phyloP scores from a whole-genome alignment of 305 asterid species.

The Stenogyne calaminthoides region DNA sequence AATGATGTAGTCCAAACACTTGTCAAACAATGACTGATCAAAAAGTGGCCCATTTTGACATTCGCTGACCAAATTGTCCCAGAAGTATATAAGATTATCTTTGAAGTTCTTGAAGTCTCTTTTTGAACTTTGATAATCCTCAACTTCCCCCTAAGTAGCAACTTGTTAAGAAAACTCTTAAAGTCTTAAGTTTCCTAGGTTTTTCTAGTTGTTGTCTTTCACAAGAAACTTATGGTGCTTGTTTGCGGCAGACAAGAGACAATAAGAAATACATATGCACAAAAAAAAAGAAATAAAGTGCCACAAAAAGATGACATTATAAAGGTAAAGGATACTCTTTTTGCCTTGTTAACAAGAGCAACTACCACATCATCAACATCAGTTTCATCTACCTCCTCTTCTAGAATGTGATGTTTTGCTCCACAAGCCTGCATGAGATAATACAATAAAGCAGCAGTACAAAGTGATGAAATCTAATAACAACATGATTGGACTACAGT shows the following conservation, averaged over 20 bases:
- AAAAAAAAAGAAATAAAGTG: not conserved
- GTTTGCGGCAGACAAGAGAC: constrained; percentile 12
- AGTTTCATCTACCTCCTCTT: constrained; percentile 72
- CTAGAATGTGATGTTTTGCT: constrained; percentile 67
- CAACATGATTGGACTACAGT: constrained; percentile 26
- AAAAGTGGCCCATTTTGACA: constrained; percentile 92
- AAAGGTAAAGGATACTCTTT: constrained; percentile 61
- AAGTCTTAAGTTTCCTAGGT: constrained; percentile 2
- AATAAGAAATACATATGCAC: constrained; percentile 11
- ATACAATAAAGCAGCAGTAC: constrained; percentile 19
- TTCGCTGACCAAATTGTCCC: constrained; percentile 89
- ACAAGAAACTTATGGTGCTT: constrained; percentile 2
- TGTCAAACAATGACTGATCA: constrained; percentile 79
- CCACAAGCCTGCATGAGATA: constrained; percentile 80
- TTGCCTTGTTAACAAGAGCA: constrained; percentile 84
- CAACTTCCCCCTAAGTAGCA: constrained; percentile 72
- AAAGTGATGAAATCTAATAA: constrained; percentile 23
- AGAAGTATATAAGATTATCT: constrained; percentile 81
- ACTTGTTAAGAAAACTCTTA: constrained; percentile 42
- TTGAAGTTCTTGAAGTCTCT: constrained; percentile 84
- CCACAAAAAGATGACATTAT: not conserved
- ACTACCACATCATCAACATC: constrained; percentile 94
- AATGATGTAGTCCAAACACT: constrained; percentile 93
- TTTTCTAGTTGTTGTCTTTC: constrained; percentile 11
- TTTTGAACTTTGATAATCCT: constrained; percentile 92